Conservation (phyloP, 208 protist species). For the Phytomonas francai region DNA sequence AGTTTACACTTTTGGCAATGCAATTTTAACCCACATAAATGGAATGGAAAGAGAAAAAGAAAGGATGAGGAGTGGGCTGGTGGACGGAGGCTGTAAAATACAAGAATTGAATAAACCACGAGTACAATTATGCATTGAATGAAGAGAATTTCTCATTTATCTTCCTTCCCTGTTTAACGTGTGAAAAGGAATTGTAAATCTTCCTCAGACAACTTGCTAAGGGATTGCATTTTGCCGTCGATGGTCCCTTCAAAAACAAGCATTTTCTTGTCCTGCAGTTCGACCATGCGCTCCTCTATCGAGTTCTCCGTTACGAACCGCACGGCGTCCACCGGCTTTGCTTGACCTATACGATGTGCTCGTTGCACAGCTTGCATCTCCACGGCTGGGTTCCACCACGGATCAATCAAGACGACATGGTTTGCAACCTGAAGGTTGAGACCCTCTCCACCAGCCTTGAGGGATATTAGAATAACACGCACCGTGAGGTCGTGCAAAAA, state of each 20-base stretch:
- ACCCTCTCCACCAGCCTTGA: slow-evolving; percentile 97
- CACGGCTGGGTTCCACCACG: slow-evolving; percentile 97
- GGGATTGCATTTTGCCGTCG: slow-evolving; percentile 79
- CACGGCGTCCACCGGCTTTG: slow-evolving; percentile 92
- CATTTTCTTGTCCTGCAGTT: slow-evolving; percentile 92
- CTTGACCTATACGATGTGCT: slow-evolving; percentile 98
- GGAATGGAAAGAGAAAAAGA: slow-evolving; percentile 7
- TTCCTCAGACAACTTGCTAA: slow-evolving; percentile 75
- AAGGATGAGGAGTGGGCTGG: too few species aligned
- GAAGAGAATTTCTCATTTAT: neutral
- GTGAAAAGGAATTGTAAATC: slow-evolving; percentile 89
- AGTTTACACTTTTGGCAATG: too few species aligned
- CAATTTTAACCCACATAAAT: neutral
- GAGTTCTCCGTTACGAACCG: slow-evolving; percentile 92
- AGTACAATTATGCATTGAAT: slow-evolving; percentile 1
- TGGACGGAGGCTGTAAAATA: slow-evolving; percentile 4
- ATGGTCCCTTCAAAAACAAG: slow-evolving; percentile 91
- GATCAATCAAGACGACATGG: slow-evolving; percentile 97
- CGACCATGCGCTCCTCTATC: slow-evolving; percentile 89
- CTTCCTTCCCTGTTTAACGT: slow-evolving; percentile 16
- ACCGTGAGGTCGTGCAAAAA: slow-evolving; percentile 81
- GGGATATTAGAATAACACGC: slow-evolving; percentile 96
- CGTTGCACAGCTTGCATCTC: slow-evolving; percentile 98
- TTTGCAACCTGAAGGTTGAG: slow-evolving; percentile 98
- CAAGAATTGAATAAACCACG: neutral